phyloP scores from a whole-genome alignment of 176 grass and related monocot genomes.

The Cymbopogon citratus region DNA sequence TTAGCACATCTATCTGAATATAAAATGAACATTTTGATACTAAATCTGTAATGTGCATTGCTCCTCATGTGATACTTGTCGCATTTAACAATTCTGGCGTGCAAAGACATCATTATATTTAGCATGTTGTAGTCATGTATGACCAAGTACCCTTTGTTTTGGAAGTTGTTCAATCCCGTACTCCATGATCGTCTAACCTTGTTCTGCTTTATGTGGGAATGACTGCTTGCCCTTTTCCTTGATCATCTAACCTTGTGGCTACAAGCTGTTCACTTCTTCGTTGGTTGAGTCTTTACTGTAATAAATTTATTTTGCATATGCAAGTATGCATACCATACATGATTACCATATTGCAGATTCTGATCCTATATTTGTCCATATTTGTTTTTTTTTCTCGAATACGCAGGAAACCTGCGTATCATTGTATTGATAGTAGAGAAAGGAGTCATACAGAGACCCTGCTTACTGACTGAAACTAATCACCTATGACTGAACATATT shows the following conservation, averaged over 20 bases:
- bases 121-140: background rate
- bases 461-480: no score
- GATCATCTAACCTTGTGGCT: no score
- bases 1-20: no score
- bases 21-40: background rate
- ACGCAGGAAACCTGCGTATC: background rate
- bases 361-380: background rate
- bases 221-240: no score
- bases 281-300: no score
- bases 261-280: no score
- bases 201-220: background rate
- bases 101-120: background rate
- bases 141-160: background rate
- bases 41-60: background rate
- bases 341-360: background rate
- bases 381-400: no score
- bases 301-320: background rate
- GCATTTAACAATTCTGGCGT: background rate
- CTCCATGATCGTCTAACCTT: background rate
- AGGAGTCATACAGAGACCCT: no score
- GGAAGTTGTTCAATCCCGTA: background rate
- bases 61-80: background rate
- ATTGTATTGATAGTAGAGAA: background rate
- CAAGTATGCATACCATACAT: background rate
- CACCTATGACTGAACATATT: background rate